Conservation (phyloP, 2,329 filamentous ascomycete genomes). For the Penicillium capsulatum region DNA sequence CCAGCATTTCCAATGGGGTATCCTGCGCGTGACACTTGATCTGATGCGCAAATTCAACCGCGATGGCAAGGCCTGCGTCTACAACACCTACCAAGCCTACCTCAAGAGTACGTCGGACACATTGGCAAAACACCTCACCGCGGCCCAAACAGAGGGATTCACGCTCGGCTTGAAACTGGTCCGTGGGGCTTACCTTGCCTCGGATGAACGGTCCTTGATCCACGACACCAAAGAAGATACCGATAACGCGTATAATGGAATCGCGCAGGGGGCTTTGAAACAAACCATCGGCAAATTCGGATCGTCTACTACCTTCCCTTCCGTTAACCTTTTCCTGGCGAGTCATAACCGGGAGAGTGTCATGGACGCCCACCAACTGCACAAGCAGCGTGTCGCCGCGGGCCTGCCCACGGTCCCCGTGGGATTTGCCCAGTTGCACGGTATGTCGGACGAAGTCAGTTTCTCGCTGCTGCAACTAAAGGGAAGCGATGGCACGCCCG, state of each 20-base stretch:
- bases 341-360: constrained; percentile 78
- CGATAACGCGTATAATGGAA: constrained; percentile 69
- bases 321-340: constrained; percentile 66
- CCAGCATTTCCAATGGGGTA: constrained; percentile 69
- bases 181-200: constrained; percentile 67
- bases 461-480: constrained; percentile 49
- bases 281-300: constrained; percentile 36
- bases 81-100: constrained; percentile 76
- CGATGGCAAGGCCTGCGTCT: constrained; percentile 62
- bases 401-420: constrained; percentile 46
- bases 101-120: constrained; percentile 59
- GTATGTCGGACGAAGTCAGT: constrained; percentile 60
- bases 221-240: constrained; percentile 69
- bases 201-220: constrained; percentile 66
- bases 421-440: constrained; percentile 55
- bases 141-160: constrained; percentile 58
- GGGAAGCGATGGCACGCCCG: constrained; percentile 33
- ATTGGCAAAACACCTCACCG: constrained; percentile 57
- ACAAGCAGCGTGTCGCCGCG: constrained; percentile 42
- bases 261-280: constrained; percentile 63
- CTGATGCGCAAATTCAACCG: constrained; percentile 75
- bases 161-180: constrained; percentile 71
- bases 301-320: constrained; percentile 46
- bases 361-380: constrained; percentile 47
- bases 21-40: constrained; percentile 73